Percentiles rank a stretch among this genome's conserved stretches.
Conservation (phyloP, 441 rosid species). For the Mallotus japonicus region DNA sequence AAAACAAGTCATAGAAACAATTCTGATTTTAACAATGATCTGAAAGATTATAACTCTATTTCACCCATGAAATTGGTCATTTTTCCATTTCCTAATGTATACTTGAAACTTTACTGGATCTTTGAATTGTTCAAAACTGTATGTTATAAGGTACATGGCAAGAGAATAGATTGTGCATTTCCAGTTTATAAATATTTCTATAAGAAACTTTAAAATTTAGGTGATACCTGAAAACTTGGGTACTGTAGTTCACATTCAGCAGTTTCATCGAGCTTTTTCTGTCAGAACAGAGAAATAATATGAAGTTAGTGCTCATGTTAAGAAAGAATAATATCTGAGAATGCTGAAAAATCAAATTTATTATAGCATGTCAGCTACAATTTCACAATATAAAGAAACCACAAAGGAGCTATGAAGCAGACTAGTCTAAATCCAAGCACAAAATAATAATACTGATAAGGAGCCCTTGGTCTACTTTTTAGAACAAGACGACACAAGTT, state of each 20-base stretch:
- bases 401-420: not conserved
- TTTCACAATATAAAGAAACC: not conserved
- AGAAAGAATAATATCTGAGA: not conserved
- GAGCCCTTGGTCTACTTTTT: not conserved
- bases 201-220: not conserved
- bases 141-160: not conserved
- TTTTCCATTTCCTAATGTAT: not conserved
- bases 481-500: not conserved
- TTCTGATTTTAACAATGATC: not conserved
- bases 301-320: constrained; percentile 18
- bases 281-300: constrained; percentile 30
- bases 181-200: not conserved
- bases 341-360: not conserved
- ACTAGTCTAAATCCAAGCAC: not conserved
- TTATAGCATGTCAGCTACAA: not conserved
- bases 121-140: not conserved
- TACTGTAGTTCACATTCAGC: constrained; percentile 47
- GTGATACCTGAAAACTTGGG: constrained; percentile 73
- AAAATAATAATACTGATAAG: not conserved
- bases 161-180: not conserved
- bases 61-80: not conserved
- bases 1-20: not conserved
- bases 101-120: not conserved
- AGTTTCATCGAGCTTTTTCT: constrained; percentile 63
- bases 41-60: not conserved